These are phyloP conservation scores for Pouteria campechiana DNA, from an alignment of 179 eudicot species.

Conservation along the genomic window DNA sequence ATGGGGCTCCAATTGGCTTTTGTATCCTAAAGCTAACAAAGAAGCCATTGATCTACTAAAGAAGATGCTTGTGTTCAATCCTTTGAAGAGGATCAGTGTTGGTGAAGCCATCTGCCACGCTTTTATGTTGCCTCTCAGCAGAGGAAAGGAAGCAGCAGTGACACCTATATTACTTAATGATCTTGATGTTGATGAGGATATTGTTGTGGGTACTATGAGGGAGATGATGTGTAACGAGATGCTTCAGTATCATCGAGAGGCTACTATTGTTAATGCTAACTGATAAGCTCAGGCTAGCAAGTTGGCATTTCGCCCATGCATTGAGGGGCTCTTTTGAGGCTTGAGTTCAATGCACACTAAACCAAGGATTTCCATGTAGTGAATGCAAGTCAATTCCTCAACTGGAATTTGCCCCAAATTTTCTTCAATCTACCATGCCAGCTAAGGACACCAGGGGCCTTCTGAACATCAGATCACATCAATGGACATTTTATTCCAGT, in stretches of 20 bases:
- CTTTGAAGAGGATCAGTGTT: slow-evolving; percentile 70
- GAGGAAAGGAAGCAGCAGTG: slow-evolving; percentile 42
- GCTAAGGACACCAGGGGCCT: too few relatives aligned
- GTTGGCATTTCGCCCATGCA: too few relatives aligned
- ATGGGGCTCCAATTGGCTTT: slow-evolving; percentile 38
- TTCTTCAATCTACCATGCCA: too few relatives aligned
- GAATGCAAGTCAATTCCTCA: too few relatives aligned
- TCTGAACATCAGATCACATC: too few relatives aligned
- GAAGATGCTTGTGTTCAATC: slow-evolving; percentile 76
- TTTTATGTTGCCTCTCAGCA: slow-evolving; percentile 59
- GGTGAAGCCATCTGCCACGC: slow-evolving; percentile 72
- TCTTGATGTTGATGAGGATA: slow-evolving; percentile 67
- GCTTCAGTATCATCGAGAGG: slow-evolving; percentile 67
- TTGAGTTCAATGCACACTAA: too few relatives aligned
- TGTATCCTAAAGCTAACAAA: slow-evolving; percentile 62
- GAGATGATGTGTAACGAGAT: slow-evolving; percentile 75
- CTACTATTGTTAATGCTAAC: slow-evolving; percentile 12
- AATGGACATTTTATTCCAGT: too few relatives aligned
- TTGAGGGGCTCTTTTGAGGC: too few relatives aligned
- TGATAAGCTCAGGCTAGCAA: too few relatives aligned
- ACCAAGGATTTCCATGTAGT: too few relatives aligned
- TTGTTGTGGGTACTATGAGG: slow-evolving; percentile 63
- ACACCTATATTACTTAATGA: slow-evolving; percentile 43
- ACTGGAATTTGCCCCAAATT: too few relatives aligned
- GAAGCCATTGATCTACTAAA: slow-evolving; percentile 64